Evolutionary conservation across 1,284 basidiomycete genomes (phyloP).

Genomic region (Fomes fomentarius): DNA sequence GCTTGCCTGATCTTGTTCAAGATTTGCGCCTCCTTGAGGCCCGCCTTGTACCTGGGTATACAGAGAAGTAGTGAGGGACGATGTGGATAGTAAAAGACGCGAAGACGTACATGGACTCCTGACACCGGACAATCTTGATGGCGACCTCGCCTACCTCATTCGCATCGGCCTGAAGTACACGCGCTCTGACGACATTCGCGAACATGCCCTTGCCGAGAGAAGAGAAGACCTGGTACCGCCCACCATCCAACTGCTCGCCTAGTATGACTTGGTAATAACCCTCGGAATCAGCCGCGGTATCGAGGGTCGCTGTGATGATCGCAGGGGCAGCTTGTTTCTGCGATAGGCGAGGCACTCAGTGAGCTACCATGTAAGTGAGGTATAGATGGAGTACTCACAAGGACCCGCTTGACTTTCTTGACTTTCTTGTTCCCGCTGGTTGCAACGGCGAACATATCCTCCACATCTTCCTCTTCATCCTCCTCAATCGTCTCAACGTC

Average conservation of each 20-base stretch:
- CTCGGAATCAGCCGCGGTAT: slow-evolving; percentile 85
- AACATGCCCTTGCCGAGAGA: slow-evolving; percentile 99
- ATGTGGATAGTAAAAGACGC: neutral
- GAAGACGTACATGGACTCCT: slow-evolving; percentile 90
- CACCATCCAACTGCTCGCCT: slow-evolving; percentile 92
- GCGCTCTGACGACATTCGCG: slow-evolving; percentile 92
- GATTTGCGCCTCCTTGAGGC: slow-evolving; percentile 91
- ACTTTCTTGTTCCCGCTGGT: slow-evolving; percentile 59
- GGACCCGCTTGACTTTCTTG: slow-evolving; percentile 59
- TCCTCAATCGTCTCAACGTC: slow-evolving; percentile 63
- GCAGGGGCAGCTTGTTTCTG: slow-evolving; percentile 62
- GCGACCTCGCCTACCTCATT: slow-evolving; percentile 79
- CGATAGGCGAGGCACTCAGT: neutral
- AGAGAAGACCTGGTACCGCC: slow-evolving; percentile 93
- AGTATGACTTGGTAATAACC: slow-evolving; percentile 96
- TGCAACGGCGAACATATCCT: slow-evolving; percentile 87
- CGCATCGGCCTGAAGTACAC: slow-evolving; percentile 75
- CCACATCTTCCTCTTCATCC: slow-evolving; percentile 70
- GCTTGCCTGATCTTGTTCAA: slow-evolving; percentile 85
- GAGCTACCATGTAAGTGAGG: slow-evolving; percentile 4
- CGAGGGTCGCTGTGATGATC: slow-evolving; percentile 69
- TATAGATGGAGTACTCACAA: slow-evolving; percentile 42
- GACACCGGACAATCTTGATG: slow-evolving; percentile 95
- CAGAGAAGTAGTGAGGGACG: neutral
- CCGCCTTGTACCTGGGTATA: slow-evolving; percentile 84